Evolutionary conservation across 2,329 filamentous ascomycete genomes (phyloP), one percentile per base, ranked within the genome.

Genomic region (Sarocladium strictum): DNA sequence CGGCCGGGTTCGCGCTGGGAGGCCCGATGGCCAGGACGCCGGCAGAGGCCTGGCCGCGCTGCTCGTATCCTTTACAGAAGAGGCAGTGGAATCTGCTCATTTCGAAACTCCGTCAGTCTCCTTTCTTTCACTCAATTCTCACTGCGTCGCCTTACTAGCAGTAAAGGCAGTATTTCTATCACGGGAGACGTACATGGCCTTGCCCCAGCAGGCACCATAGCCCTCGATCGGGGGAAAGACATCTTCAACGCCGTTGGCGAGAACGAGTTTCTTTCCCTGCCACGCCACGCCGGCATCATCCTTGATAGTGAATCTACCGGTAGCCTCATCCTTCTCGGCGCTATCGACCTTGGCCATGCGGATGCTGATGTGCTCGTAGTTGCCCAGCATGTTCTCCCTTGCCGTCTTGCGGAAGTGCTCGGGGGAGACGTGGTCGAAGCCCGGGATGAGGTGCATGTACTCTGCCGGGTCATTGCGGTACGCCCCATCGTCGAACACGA

Each of bases 1-100:
- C 63, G 9, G 64, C 58, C 0, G 67, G 47, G 10, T 60, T 61
- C 3, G 63, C n/a, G 2, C 64, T 64, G 15, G 70, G 47, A 41
- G 67, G 58, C 1, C 69, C 73, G 14, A 69, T 67, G 1, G 73
- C 75, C 2, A 83, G 68, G 3, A 82, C 61, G 0, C 77, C 78
- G 0, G 71, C 72, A 0, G 75, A 74, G 0, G 66, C 60, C 2
- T 65, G 62, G 2, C 76, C 78, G 14, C 75, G 70, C 52, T 83
- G 77, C 58, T 85, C 81, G 62, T 73, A 84, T 3, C 81, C 81
- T 57, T 84, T 73, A 63, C 80, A 85, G 59, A 77, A 82, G 1
- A 84, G 71, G 59, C 80, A 85, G 60, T 84, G 80, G 58, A 79
- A 81, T 38, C 70, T 74, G 26, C 54, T 76, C 71, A 77, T 76